Conservation (phyloP, 2,329 filamentous ascomycete genomes). For the Penicillium sp. region DNA sequence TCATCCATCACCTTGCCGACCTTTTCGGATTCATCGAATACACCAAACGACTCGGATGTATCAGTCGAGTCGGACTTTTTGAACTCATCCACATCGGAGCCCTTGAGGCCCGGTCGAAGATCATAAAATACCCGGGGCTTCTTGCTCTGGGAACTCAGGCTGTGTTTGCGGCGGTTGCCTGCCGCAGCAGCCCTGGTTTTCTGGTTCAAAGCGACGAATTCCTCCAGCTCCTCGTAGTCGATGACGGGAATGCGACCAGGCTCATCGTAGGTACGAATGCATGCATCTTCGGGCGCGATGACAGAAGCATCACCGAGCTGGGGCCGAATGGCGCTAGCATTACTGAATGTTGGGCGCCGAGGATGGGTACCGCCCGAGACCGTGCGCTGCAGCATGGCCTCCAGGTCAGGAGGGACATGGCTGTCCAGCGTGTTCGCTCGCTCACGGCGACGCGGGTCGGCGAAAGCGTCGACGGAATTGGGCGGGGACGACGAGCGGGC, state of each 20-base stretch:
- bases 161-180: constrained; percentile 36
- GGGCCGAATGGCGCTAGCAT: constrained; percentile 53
- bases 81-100: constrained; percentile 32
- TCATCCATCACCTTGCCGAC: constrained; percentile 35
- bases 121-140: constrained; percentile 57
- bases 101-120: constrained; percentile 46
- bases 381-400: constrained; percentile 62
- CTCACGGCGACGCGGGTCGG: constrained; percentile 78
- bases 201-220: constrained; percentile 66
- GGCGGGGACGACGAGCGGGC: constrained; percentile 76
- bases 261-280: constrained; percentile 62
- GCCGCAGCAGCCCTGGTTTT: constrained; percentile 43
- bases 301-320: constrained; percentile 34
- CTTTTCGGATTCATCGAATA: constrained; percentile 22
- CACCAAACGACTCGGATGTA: constrained; percentile 22
- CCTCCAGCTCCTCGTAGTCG: constrained; percentile 62
- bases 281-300: constrained; percentile 59
- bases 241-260: neutral
- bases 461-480: constrained; percentile 96
- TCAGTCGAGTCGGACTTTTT: constrained; percentile 30
- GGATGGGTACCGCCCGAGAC: constrained; percentile 63
- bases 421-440: constrained; percentile 65
- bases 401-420: constrained; percentile 49
- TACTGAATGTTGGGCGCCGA: constrained; percentile 56
- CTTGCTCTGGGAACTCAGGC: constrained; percentile 49